Evolutionary conservation across 2,329 filamentous ascomycete species (phyloP).

Genomic region (Hypoxylon sp.): DNA sequence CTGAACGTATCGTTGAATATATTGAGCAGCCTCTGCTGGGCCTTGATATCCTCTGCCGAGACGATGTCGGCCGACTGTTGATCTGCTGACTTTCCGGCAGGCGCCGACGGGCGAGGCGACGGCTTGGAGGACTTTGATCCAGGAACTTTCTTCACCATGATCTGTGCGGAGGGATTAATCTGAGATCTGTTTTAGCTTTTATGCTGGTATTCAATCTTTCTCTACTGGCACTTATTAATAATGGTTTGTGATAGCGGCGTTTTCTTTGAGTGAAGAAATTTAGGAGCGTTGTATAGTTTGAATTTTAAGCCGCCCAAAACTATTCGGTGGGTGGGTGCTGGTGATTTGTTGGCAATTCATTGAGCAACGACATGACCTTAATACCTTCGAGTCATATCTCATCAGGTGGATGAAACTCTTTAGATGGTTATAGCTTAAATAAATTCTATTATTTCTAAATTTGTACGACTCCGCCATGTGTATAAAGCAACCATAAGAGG

Average conservation of each 20-base stretch:
- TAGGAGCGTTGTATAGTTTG: not conserved
- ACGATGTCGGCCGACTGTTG: slow-evolving; percentile 4
- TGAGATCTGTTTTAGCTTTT: not conserved
- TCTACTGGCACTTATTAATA: not conserved
- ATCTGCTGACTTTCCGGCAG: not conserved
- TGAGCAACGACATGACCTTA: not conserved
- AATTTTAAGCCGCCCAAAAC: not conserved
- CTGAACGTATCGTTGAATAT: slow-evolving; percentile 64
- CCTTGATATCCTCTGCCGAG: slow-evolving; percentile 19
- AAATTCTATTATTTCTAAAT: not conserved
- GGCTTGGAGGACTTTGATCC: slow-evolving; percentile 24
- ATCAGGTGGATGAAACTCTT: too few relatives aligned
- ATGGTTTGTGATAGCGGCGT: not conserved
- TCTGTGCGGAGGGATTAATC: not conserved
- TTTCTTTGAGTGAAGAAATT: not conserved
- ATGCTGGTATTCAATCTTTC: not conserved
- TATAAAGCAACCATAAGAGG: not conserved
- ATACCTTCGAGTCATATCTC: not conserved
- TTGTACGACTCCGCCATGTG: not conserved
- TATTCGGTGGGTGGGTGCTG: not conserved
- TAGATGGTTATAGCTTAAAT: too few relatives aligned
- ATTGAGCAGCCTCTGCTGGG: slow-evolving; percentile 46
- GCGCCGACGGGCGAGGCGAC: slow-evolving; percentile 14
- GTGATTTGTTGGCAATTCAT: not conserved
- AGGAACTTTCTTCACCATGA: slow-evolving; percentile 32